Evolutionary conservation across 2,329 filamentous ascomycete genomes (phyloP).

Genomic region (Fusarium sp.): DNA sequence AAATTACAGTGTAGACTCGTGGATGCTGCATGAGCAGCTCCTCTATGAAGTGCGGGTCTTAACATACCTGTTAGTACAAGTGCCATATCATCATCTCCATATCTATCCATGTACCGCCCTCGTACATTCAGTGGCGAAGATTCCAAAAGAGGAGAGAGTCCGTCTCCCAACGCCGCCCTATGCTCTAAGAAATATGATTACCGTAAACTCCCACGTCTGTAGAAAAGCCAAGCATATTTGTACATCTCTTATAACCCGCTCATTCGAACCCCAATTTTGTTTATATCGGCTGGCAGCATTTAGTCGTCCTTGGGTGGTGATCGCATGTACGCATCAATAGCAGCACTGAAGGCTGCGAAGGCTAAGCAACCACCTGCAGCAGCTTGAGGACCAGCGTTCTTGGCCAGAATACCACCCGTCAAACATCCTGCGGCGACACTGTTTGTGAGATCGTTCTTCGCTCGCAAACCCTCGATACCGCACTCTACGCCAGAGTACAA

Average conservation of each 20-base stretch:
- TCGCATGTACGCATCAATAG: slow-evolving; percentile 92
- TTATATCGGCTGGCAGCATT: neutral
- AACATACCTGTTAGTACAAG: slow-evolving; percentile 37
- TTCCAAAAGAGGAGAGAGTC: slow-evolving; percentile 45
- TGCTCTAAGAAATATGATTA: slow-evolving; percentile 47
- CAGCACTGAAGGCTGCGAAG: slow-evolving; percentile 91
- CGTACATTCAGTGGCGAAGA: slow-evolving; percentile 25
- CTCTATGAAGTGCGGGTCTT: slow-evolving; percentile 38
- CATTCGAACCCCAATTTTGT: neutral
- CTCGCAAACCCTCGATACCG: slow-evolving; percentile 90
- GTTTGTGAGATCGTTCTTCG: slow-evolving; percentile 94
- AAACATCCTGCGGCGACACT: slow-evolving; percentile 89
- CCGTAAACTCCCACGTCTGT: slow-evolving; percentile 43
- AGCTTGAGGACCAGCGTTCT: slow-evolving; percentile 89
- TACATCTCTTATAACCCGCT: slow-evolving; percentile 34
- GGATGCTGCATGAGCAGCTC: slow-evolving; percentile 28
- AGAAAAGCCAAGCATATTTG: slow-evolving; percentile 34
- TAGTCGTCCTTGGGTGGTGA: slow-evolving; percentile 77
- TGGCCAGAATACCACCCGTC: slow-evolving; percentile 88
- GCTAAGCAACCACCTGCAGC: slow-evolving; percentile 88
- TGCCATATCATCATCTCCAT: slow-evolving; percentile 17
- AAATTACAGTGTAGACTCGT: slow-evolving; percentile 22
- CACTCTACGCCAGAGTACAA: slow-evolving; percentile 95
- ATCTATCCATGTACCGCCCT: slow-evolving; percentile 16
- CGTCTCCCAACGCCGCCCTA: slow-evolving; percentile 50